Base-by-base conservation (phyloP, 2,329 filamentous ascomycete genomes). In the Diaporthe amygdali region DNA sequence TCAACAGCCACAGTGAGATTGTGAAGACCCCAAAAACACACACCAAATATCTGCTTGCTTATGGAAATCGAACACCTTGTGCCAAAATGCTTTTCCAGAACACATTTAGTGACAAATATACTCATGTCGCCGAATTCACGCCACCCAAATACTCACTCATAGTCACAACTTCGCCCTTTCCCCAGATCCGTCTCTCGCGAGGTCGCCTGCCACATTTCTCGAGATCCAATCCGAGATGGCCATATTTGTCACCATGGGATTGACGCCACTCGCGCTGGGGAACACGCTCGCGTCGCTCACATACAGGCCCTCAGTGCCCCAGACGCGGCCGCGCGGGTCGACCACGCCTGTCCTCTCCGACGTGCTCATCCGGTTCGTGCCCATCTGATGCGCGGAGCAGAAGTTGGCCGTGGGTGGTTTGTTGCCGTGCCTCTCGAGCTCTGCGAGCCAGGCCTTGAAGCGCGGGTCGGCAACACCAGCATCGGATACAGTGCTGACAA, bases 241-340 rank as follows among this genome's bases (percentile, higher is more conserved):
- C 92, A 94, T 93, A 70, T 85, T 87, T 34, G 92, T 93, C 66
- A 94, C 84, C 92, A 94, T 94, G 20, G 92, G 92, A 78, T 94
- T 94, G 34, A 94, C 92, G 1, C 92, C 92, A 77, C 89, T 92
- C 17, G 92, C 91, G 70, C 87, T 90, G 1, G 91, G 92, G 72
- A 94, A 92, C 17, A 93, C 89, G 78, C 90, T 93, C 66, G 91
- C 89, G 79, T 94, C 92, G 10, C 89, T 88, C 32, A 94, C 88
- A 77, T 89, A 93, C 75, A 94, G 76, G 1, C 87, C 87, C 75
- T 90, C 82, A 0, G 83, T 85, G 1, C 87, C 91, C 90, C 91
- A 94, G 12, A 93, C 87, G 73, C 78, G 82, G 4, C 89, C 89
- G 72, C 80, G 81, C 10, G 82, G 79, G 76, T 90, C 87, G 5